Conservation (phyloP, 2,329 filamentous ascomycete genomes). For the Ilyonectria destructans region DNA sequence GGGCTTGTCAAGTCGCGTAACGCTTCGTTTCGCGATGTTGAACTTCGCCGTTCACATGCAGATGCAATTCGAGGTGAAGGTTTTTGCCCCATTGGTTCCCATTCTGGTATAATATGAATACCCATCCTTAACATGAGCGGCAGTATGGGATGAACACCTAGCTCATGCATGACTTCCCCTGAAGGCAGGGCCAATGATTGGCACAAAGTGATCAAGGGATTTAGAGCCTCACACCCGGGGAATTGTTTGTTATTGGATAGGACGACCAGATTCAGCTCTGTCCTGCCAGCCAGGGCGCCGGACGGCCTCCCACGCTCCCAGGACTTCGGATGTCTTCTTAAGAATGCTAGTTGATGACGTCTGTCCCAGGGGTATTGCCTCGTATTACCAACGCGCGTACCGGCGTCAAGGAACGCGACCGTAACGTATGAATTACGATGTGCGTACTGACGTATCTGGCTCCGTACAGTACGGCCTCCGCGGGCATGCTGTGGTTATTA, state of each 20-base stretch:
- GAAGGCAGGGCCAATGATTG: conserved; percentile 17
- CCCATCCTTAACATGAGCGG: conserved; percentile 6
- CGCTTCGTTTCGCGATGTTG: conserved; percentile 24
- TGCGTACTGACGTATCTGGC: not conserved
- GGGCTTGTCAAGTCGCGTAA: conserved; percentile 42
- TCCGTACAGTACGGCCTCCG: conserved; percentile 20
- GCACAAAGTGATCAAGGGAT: conserved; percentile 4
- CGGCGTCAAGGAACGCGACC: conserved; percentile 1
- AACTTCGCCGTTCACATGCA: conserved; percentile 9
- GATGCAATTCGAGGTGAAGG: conserved; percentile 10
- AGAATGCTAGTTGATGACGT: conserved; percentile 1
- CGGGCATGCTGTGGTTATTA: conserved; percentile 9
- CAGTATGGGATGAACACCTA: conserved; percentile 22
- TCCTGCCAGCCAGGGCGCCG: conserved; percentile 1
- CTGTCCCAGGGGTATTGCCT: not conserved
- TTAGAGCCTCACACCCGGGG: conserved; percentile 17
- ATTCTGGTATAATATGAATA: conserved; percentile 12
- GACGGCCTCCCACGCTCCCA: conserved; percentile 26
- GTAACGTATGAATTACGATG: conserved; percentile 21
- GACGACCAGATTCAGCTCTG: conserved; percentile 7
- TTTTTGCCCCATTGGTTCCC: not conserved
- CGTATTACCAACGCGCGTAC: conserved; percentile 21
- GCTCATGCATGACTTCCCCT: not conserved
- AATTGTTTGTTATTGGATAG: conserved; percentile 20
- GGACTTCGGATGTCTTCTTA: conserved; percentile 3